phyloP scores from a whole-genome alignment of 2,329 filamentous ascomycete species.

The Dothistroma septosporum region DNA sequence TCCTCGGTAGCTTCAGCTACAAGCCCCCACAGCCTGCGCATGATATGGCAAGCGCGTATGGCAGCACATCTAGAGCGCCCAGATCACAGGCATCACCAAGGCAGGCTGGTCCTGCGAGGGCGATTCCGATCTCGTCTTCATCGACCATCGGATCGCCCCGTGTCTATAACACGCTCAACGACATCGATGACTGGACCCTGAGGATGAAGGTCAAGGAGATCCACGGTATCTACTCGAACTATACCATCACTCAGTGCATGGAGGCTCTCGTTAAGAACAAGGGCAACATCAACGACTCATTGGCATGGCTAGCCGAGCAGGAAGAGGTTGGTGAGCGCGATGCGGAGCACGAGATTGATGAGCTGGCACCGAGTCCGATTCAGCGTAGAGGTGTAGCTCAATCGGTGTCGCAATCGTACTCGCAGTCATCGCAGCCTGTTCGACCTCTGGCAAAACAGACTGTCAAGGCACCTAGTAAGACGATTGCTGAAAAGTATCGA shows the following conservation, averaged over 20 bases:
- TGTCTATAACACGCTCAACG: slow-evolving; percentile 44
- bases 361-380: slow-evolving; percentile 25
- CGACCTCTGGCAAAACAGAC: slow-evolving; percentile 52
- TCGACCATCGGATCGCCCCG: slow-evolving; percentile 22
- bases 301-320: slow-evolving; percentile 43
- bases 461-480: slow-evolving; percentile 51
- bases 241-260: slow-evolving; percentile 46
- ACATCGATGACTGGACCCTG: slow-evolving; percentile 49
- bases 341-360: slow-evolving; percentile 24
- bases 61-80: slow-evolving; percentile 24
- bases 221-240: slow-evolving; percentile 41
- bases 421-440: slow-evolving; percentile 20
- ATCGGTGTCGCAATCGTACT: slow-evolving; percentile 12
- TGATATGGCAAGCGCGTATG: slow-evolving; percentile 44
- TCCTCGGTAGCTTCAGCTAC: slow-evolving; percentile 28
- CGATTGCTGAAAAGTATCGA: slow-evolving; percentile 47
- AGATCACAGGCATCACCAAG: slow-evolving; percentile 16
- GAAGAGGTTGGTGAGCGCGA: slow-evolving; percentile 29
- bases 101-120: slow-evolving; percentile 11
- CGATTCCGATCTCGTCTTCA: slow-evolving; percentile 5
- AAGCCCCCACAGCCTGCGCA: slow-evolving; percentile 25
- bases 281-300: slow-evolving; percentile 54
- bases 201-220: slow-evolving; percentile 53
- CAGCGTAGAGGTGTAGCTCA: slow-evolving; percentile 27
- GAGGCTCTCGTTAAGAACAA: slow-evolving; percentile 49